Percentiles rank a stretch among this genome's conserved stretches.
Conservation (phyloP, 805 yeast species). For the Nakazawaea anatomiae region DNA sequence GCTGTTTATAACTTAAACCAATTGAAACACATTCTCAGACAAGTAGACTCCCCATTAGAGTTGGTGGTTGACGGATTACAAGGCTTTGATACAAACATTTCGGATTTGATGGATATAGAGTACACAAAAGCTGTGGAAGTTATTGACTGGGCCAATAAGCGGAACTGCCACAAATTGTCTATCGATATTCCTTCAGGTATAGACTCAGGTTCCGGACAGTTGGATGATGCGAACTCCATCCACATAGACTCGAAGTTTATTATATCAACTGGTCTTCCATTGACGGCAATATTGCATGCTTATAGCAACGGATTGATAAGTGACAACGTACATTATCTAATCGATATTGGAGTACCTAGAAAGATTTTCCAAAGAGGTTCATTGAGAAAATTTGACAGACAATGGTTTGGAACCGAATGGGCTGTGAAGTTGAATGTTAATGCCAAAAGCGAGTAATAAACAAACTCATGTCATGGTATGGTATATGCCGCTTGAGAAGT, state of each 20-base stretch:
- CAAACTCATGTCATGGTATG: background rate
- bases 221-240: constrained; percentile 21
- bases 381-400: constrained; percentile 41
- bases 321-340: constrained; percentile 51
- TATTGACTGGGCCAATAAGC: constrained; percentile 62
- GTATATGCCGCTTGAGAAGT: background rate
- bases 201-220: constrained; percentile 73
- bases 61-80: constrained; percentile 78
- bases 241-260: constrained; percentile 47
- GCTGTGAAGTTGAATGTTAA: constrained; percentile 16
- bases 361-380: constrained; percentile 40
- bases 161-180: constrained; percentile 46
- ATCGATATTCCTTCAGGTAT: constrained; percentile 79
- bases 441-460: background rate
- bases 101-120: constrained; percentile 47
- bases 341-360: constrained; percentile 69
- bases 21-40: constrained; percentile 30
- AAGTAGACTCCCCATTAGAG: constrained; percentile 70
- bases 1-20: constrained; percentile 32
- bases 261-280: constrained; percentile 68
- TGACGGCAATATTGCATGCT: constrained; percentile 55
- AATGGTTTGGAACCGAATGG: constrained; percentile 22
- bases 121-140: constrained; percentile 33
- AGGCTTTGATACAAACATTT: constrained; percentile 68
- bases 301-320: constrained; percentile 49